Evolutionary conservation across 192 early-diverging fungal species (phyloP), one percentile per base, ranked within the genome.

Genomic region (Backusella westeae): DNA sequence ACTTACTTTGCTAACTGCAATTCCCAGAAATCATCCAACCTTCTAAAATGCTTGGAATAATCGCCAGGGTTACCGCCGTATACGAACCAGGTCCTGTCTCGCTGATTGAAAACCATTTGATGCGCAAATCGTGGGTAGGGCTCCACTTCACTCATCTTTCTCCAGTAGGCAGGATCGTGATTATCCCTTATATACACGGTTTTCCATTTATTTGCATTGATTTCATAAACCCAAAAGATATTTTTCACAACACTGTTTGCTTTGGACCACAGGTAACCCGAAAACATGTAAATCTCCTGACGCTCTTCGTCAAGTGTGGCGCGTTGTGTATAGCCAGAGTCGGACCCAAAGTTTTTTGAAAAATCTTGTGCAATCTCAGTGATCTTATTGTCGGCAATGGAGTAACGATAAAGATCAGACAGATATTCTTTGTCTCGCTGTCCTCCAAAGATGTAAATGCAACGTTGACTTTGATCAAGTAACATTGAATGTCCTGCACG

Each of bases 41-140:
- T 80, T 68, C 90, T 83, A 76, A 83, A 90, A 23, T 81, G 78
- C 67, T 89, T 85, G n/a, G 75, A 81, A 14, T 73, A 76, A 41
- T 94, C 94, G 2, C 94, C 94, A 2, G 96, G 94, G 73, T 97
- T 97, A 32, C 97, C 97, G 9, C 97, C 97, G 88, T 98, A 99
- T 77, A 99, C 76, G 81, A 91, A 95, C 75, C 98, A 96, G 7
- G 84, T 80, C 71, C 90, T 87, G 9, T 88, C 85, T 12, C 80
- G 78, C 7, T 80, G 80, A 73, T 97, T 94, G 83, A 96, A 99
- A 9, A 95, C 95, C 81, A 96, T 84, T 77, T 97, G 95, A 75
- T 97, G 95, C 0, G 96, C 96, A 84, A 93, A 96, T 34, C 97
- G 86, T 19, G 97, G 93, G 10, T 88, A 83, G 0, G 97, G 97